These are phyloP conservation scores for Chenopodium album DNA, from an alignment of 148 eudicot genomes.

Conservation along the genomic window DNA sequence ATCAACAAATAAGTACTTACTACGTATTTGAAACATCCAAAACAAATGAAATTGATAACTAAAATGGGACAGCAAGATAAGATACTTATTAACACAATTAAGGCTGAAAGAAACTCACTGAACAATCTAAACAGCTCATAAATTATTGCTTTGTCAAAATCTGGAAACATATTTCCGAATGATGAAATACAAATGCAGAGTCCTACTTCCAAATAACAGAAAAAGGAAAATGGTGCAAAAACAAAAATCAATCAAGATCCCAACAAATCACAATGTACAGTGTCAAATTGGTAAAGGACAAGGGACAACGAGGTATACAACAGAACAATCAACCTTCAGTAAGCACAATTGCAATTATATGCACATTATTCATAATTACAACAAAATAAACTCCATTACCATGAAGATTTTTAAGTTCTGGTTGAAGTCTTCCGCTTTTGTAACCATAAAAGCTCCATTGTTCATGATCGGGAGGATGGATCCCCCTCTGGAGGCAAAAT, in stretches of 20 bases:
- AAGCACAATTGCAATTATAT: constrained; percentile 8
- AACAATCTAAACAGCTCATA: neutral
- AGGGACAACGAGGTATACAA: constrained; percentile 7
- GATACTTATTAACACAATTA: neutral
- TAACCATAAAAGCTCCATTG: neutral
- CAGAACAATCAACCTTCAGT: neutral
- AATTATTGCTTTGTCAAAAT: neutral
- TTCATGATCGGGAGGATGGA: neutral
- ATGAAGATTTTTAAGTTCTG: neutral
- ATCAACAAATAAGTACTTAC: too few species aligned
- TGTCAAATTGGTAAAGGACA: neutral
- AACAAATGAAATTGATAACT: too few species aligned
- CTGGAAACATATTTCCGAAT: neutral
- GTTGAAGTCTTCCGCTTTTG: neutral
- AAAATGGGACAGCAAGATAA: too few species aligned
- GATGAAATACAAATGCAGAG: neutral
- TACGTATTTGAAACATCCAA: too few species aligned
- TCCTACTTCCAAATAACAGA: neutral
- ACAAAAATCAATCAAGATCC: neutral
- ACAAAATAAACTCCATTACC: neutral
- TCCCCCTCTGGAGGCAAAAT: neutral
- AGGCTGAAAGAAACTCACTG: neutral
- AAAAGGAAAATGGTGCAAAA: neutral
- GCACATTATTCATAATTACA: constrained; percentile 12
- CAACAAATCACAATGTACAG: constrained; percentile 6